phyloP scores from a whole-genome alignment of 768 basidiomycete species.

The Kwoniella botswanensis region DNA sequence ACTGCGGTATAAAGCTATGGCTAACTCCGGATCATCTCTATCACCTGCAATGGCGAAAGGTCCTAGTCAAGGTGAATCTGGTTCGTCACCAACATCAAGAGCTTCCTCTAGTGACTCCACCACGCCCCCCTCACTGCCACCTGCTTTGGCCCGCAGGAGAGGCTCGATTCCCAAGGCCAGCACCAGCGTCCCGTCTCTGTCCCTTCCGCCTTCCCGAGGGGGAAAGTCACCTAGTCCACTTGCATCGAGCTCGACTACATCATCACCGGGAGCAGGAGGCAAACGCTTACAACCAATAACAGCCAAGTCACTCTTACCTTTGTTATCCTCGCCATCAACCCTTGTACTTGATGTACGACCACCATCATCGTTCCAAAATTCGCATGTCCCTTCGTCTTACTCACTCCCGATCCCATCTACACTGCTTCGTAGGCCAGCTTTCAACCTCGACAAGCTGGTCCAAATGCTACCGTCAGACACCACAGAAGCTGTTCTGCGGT shows the following conservation, averaged over 20 bases:
- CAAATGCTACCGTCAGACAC: slow-evolving; percentile 73
- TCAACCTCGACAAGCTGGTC: slow-evolving; percentile 75
- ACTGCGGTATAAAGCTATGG: slow-evolving; percentile 33
- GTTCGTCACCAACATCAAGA: background rate
- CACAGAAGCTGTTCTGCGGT: slow-evolving; percentile 43
- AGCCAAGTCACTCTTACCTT: slow-evolving; percentile 14
- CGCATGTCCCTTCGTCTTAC: slow-evolving; percentile 72
- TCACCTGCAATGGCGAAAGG: slow-evolving; percentile 19
- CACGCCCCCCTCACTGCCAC: slow-evolving; percentile 2
- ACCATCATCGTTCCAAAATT: slow-evolving; percentile 71
- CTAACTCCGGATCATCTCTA: slow-evolving; percentile 2
- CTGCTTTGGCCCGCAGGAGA: slow-evolving; percentile 34
- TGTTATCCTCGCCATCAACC: slow-evolving; percentile 32
- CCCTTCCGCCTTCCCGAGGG: slow-evolving; percentile 9
- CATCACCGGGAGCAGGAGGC: slow-evolving; percentile 18
- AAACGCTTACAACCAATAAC: slow-evolving; percentile 32
- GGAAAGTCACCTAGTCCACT: slow-evolving; percentile 34
- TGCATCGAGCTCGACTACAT: slow-evolving; percentile 18
- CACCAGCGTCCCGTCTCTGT: background rate
- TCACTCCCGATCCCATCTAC: slow-evolving; percentile 93
- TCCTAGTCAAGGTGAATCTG: slow-evolving; percentile 4
- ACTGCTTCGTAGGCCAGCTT: slow-evolving; percentile 85
- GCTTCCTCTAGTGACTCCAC: slow-evolving; percentile 3
- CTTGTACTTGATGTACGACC: slow-evolving; percentile 90
- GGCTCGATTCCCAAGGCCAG: slow-evolving; percentile 35